These are phyloP conservation scores for Brettanomyces nanus DNA, from an alignment of 805 yeast genomes.

Conservation along the genomic window DNA sequence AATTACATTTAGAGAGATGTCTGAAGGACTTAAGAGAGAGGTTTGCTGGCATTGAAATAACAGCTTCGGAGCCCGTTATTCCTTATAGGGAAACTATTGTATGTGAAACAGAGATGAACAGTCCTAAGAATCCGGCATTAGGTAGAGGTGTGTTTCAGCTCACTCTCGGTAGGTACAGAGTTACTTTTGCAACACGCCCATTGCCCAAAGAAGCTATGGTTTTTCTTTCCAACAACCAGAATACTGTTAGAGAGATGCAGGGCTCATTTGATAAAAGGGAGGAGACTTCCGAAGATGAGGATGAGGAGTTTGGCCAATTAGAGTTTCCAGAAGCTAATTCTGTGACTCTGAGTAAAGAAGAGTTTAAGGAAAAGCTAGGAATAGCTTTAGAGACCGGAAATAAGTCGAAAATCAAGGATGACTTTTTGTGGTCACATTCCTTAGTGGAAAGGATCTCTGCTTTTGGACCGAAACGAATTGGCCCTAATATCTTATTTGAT, in stretches of 20 bases:
- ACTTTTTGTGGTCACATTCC: conserved; percentile 21
- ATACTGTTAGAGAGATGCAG: conserved; percentile 32
- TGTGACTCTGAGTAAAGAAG: neutral
- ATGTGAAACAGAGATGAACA: conserved; percentile 39
- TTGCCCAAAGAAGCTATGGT: conserved; percentile 42
- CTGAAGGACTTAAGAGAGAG: conserved; percentile 82
- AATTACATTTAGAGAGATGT: conserved; percentile 90
- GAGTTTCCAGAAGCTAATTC: conserved; percentile 25
- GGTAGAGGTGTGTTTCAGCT: conserved; percentile 45
- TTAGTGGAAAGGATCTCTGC: conserved; percentile 38
- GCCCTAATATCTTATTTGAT: conserved; percentile 70
- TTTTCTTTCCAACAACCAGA: conserved; percentile 40
- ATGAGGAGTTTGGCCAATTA: conserved; percentile 34
- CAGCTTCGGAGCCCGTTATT: conserved; percentile 84
- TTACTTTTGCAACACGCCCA: conserved; percentile 41
- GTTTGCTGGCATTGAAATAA: conserved; percentile 85
- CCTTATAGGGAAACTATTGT: conserved; percentile 83
- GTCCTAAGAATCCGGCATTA: conserved; percentile 34
- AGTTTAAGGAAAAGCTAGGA: conserved; percentile 15
- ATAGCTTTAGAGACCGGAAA: neutral
- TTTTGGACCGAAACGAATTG: conserved; percentile 72
- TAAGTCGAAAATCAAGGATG: neutral
- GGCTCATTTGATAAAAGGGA: conserved; percentile 44
- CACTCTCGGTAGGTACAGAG: conserved; percentile 39
- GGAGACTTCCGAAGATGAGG: conserved; percentile 48